phyloP scores from a whole-genome alignment of 495 filamentous ascomycete species.

The Bathelium albidoporum region DNA sequence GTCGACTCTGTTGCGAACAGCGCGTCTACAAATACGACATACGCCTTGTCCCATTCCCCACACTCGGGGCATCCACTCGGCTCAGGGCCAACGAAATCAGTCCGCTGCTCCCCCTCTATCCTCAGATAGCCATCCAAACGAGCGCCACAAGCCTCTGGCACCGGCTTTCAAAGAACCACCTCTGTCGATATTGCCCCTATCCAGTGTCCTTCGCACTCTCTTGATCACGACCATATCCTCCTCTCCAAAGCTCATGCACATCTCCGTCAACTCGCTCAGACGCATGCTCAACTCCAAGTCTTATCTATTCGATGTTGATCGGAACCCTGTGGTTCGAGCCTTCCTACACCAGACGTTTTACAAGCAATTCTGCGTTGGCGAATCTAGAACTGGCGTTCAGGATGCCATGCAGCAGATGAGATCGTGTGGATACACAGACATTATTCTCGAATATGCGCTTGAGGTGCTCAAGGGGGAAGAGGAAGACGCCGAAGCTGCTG shows the following conservation, averaged over 20 bases:
- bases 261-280: conserved; percentile 59
- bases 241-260: conserved; percentile 57
- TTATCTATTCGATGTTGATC: conserved; percentile 32
- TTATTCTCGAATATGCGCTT: conserved; percentile 67
- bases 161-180: conserved; percentile 5
- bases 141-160: neutral
- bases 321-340: conserved; percentile 30
- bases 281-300: conserved; percentile 59
- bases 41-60: neutral
- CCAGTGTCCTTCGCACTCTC: conserved; percentile 65
- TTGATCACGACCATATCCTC: conserved; percentile 72
- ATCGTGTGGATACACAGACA: conserved; percentile 58
- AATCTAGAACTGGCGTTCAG: conserved; percentile 50
- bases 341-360: conserved; percentile 72
- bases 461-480: conserved; percentile 58
- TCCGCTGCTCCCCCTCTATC: neutral
- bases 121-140: neutral
- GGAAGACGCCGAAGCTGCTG: conserved; percentile 41
- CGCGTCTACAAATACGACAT: neutral
- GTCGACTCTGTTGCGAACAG: neutral
- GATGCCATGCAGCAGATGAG: conserved; percentile 50
- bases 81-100: neutral
- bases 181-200: conserved; percentile 62
- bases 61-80: neutral
- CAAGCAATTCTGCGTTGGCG: conserved; percentile 73